Percentiles rank a stretch among this genome's conserved stretches.
These are phyloP conservation scores for Phialemoniopsis sp. DNA, from an alignment of 2,329 filamentous ascomycete species.

Conservation along the genomic window DNA sequence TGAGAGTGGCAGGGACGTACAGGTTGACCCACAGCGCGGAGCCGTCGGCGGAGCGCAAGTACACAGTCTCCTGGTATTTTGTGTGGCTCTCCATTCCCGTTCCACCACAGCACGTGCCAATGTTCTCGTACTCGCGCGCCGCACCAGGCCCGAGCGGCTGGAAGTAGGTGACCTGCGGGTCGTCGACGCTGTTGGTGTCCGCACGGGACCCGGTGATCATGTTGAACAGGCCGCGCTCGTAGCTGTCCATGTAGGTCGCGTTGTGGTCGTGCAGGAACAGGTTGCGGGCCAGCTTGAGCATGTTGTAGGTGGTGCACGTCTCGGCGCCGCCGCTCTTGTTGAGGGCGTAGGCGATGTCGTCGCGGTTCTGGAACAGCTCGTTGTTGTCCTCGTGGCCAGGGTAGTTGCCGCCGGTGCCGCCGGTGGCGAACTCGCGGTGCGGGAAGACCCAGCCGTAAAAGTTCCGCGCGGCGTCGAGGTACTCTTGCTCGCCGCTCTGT, in stretches of 20 bases:
- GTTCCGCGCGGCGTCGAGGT: slow-evolving; percentile 22
- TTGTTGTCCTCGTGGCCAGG: slow-evolving; percentile 21
- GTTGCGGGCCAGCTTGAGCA: slow-evolving; percentile 24
- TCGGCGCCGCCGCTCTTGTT: slow-evolving; percentile 16
- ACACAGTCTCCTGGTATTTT: slow-evolving; percentile 27
- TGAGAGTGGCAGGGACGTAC: slow-evolving; percentile 21
- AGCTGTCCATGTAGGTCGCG: slow-evolving; percentile 25
- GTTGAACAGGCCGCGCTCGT: slow-evolving; percentile 26
- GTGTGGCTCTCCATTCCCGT: slow-evolving; percentile 26
- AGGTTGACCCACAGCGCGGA: slow-evolving; percentile 25
- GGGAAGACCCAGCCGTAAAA: slow-evolving; percentile 26
- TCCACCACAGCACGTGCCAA: slow-evolving; percentile 24
- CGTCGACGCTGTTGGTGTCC: slow-evolving; percentile 13
- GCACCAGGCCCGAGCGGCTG: slow-evolving; percentile 20
- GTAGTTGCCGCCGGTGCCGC: slow-evolving; percentile 22
- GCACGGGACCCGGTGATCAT: slow-evolving; percentile 24
- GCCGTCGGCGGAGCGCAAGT: slow-evolving; percentile 22
- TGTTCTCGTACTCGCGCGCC: slow-evolving; percentile 21
- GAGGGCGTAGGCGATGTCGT: slow-evolving; percentile 24
- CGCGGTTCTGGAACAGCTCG: slow-evolving; percentile 26
- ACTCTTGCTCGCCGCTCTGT: slow-evolving; percentile 19
- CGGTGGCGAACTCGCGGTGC: slow-evolving; percentile 21
- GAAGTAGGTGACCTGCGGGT: slow-evolving; percentile 24
- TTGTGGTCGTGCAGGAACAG: slow-evolving; percentile 24
- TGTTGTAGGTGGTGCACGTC: slow-evolving; percentile 25